Evolutionary conservation across 805 yeast species (phyloP), one percentile per base, ranked within the genome.

Genomic region (Nakazawaea ernobii): DNA sequence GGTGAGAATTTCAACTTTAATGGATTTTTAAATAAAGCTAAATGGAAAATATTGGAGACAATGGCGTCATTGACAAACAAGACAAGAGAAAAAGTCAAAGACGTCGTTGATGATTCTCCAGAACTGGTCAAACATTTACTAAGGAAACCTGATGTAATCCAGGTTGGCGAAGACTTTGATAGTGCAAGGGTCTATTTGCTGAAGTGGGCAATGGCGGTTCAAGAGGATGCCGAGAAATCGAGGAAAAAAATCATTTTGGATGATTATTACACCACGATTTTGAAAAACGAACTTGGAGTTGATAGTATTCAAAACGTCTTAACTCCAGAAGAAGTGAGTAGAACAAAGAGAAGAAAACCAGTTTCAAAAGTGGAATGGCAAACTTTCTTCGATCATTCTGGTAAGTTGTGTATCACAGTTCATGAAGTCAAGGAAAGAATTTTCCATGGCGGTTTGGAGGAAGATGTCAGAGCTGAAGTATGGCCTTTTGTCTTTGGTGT

Each of bases 201-300:
- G 4, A 91, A 90, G 67, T 94, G 98, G 98, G 97, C 98, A 0
- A 75, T 88, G 55, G 88, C 88, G 28, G 94, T 94, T 8, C 94
- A 92, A 56, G 91, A 90, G 56, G 95, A 92, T 62, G 94, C 96
- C 1, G 90, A 81, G 54, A 76, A 79, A 48, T 72, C 77, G 51
- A 65, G 79, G 51, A 69, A 70, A 48, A 69, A 70, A 57, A 69
- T 75, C 57, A 69, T 82, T 32, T 70, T 82, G 48, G 82, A 80
- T 55, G 80, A 79, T n/a, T 70, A 79, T 14, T 82, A 82, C 53
- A 65, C 73, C 39, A 74, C 73, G 29, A 60, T 78, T 43, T 70
- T 86, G 36, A 74, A 73, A 46, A 68, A 71, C 45, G 91, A 86
- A 57, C 62, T 86, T 10, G 90, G 89, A 0, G 64, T 72, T n/a